A percentile compares a stretch with the other conserved stretches of the same genome.
These are phyloP conservation scores for Paracorniculantispora psalliotae DNA, from an alignment of 2,329 filamentous ascomycete species.

Conservation along the genomic window DNA sequence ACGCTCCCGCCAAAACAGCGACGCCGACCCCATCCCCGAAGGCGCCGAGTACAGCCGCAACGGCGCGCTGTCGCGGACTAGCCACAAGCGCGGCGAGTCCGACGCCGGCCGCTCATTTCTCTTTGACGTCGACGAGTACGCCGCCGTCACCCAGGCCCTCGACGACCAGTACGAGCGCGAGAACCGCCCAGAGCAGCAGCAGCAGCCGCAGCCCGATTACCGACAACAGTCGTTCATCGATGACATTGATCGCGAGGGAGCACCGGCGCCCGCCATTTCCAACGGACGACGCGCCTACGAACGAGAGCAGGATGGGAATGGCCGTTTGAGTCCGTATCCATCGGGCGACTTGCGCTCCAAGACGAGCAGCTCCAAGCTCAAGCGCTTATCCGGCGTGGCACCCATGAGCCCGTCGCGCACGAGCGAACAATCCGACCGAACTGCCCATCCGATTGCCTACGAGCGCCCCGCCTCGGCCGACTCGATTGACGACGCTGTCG, in stretches of 20 bases:
- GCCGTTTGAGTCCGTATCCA: slow-evolving; percentile 44
- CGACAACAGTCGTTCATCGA: slow-evolving; percentile 5
- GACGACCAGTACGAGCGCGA: slow-evolving; percentile 28
- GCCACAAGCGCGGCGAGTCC: slow-evolving; percentile 15
- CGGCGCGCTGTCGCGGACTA: not conserved
- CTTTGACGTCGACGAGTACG: slow-evolving; percentile 15
- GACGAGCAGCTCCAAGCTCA: slow-evolving; percentile 54
- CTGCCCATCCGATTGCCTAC: slow-evolving; percentile 46
- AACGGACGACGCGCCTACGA: slow-evolving; percentile 52
- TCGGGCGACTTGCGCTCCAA: slow-evolving; percentile 37
- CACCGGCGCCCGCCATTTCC: slow-evolving; percentile 64
- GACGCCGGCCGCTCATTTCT: slow-evolving; percentile 11
- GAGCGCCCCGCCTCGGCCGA: slow-evolving; percentile 75
- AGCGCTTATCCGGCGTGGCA: slow-evolving; percentile 45
- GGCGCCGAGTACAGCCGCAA: slow-evolving; percentile 27
- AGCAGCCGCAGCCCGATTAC: slow-evolving; percentile 21
- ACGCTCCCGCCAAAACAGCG: slow-evolving; percentile 45
- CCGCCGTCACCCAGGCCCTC: slow-evolving; percentile 18
- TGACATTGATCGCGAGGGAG: slow-evolving; percentile 51
- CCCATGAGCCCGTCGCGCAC: slow-evolving; percentile 38
- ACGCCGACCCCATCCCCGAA: slow-evolving; percentile 40
- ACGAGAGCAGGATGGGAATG: slow-evolving; percentile 42
- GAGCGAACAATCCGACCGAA: slow-evolving; percentile 24
- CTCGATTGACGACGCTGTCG: slow-evolving; percentile 83
- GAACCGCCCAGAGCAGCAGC: slow-evolving; percentile 8